Evolutionary conservation across 129 eudicot genomes (phyloP).

Genomic region (Saussurea involucrata): DNA sequence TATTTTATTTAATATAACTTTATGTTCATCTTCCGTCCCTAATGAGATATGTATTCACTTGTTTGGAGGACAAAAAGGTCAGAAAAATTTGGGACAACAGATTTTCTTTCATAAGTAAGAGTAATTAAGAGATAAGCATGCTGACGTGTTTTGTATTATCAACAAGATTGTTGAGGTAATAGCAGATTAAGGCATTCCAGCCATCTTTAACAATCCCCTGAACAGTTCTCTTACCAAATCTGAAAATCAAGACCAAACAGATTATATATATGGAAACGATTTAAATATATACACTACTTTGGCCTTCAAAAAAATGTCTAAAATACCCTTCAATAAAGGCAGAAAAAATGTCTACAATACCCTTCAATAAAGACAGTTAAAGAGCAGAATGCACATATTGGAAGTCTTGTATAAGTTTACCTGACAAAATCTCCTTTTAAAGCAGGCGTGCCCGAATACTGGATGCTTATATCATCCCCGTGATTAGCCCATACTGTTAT

Average conservation of each 20-base stretch:
- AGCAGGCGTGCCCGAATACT: conserved; percentile 84
- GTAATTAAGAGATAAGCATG: background rate
- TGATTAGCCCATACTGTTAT: conserved; percentile 77
- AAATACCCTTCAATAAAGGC: background rate
- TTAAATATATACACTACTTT: no score
- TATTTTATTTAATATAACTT: background rate
- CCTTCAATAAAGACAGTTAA: background rate
- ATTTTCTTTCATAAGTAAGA: background rate
- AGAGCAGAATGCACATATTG: background rate
- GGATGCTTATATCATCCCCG: conserved; percentile 78
- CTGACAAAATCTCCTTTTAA: conserved; percentile 82
- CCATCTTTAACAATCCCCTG: conserved; percentile 69
- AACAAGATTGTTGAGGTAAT: conserved; percentile 68
- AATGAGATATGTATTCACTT: background rate
- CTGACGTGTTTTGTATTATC: conserved; percentile 81
- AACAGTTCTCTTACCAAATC: conserved; percentile 66
- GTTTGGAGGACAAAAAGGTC: background rate
- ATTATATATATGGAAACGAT: background rate
- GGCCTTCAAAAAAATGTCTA: background rate
- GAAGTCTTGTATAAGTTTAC: conserved; percentile 21
- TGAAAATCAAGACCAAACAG: conserved; percentile 15
- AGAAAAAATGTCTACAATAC: no score
- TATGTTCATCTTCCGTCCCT: background rate
- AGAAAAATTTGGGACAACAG: background rate
- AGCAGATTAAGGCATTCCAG: conserved; percentile 60